Percentiles rank a stretch among this genome's conserved stretches.
Evolutionary conservation across 116 monocot species (phyloP).

Genomic region (Cymodocea nodosa): DNA sequence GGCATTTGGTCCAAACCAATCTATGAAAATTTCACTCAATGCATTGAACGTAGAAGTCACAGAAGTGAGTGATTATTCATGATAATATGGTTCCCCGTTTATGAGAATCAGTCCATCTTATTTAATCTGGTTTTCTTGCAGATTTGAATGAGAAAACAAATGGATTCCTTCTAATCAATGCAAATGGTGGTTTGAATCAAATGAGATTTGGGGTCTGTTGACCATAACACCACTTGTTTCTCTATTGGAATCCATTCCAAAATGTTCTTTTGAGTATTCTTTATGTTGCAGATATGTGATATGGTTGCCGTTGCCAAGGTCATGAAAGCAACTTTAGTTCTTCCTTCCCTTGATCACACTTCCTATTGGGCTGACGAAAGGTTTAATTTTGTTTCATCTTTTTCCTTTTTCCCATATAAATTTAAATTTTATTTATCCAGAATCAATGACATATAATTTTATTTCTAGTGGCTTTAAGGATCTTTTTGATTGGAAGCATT

Average conservation of each 20-base stretch:
- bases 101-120: neutral
- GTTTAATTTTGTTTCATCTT: constrained; percentile 7
- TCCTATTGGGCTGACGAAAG: constrained; percentile 84
- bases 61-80: constrained; percentile 12
- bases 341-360: constrained; percentile 61
- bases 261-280: constrained; percentile 17
- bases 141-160: constrained; percentile 12
- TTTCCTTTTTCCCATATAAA: neutral
- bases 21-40: constrained; percentile 57
- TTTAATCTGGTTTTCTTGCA: neutral
- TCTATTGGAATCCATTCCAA: neutral
- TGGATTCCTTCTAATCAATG: constrained; percentile 50
- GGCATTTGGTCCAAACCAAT: constrained; percentile 78
- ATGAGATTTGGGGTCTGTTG: constrained; percentile 94
- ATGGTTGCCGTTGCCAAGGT: constrained; percentile 97
- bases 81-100: neutral
- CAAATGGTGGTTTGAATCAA: constrained; percentile 84
- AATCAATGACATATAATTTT: neutral
- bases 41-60: constrained; percentile 41
- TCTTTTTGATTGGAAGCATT: constrained; percentile 95
- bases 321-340: constrained; percentile 73
- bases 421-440: neutral
- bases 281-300: constrained; percentile 88
- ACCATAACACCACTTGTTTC: neutral
- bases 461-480: constrained; percentile 79